Evolutionary conservation across 768 basidiomycete genomes (phyloP), one percentile per base, ranked within the genome.

Genomic region (Hebeloma cylindrosporum): DNA sequence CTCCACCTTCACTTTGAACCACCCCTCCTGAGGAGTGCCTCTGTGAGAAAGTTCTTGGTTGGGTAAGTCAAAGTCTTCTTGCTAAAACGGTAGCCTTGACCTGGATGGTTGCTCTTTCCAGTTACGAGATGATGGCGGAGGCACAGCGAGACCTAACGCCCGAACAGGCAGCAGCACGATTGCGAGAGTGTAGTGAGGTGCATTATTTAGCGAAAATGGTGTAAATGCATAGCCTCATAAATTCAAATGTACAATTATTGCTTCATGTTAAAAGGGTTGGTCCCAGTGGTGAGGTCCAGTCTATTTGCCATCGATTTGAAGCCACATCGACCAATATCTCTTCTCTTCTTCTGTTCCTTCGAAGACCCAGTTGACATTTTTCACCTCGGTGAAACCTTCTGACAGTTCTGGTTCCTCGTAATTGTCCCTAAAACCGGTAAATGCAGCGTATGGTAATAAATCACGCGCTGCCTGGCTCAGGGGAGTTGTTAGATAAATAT

Each of bases 91-190:
- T 57, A 47, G 4, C 45, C 18, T 34, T 9, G 39, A 18, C 2
- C 7, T 28, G 11, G 28, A 9, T 36, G 26, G 29, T 18, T 27
- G 7, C 16, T 41, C 25, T 30, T 45, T 22, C 10, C 53, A 92
- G 90, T 8, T 94, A 88, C 53, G 93, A 96, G 64, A 67, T 95
- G 40, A 88, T 94, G 83, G 88, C 82, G 0, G 93, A 95, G 60
- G 76, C 88, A 5, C 93, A 95, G 69, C 76, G 93, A 0, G 93
- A 95, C 62, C 71, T 95, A 9, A 93, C 92, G 0, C 78, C 93
- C 0, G 93, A 96, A 61, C 84, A 91, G 62, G 93, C 91, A 6
- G 92, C 93, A 0, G 56, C 67, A 50, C 71, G 77, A 10, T 65
- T 93, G 30, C 72, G 87, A 30, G 59, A 58, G 14, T 73, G 71